phyloP scores from a whole-genome alignment of 2,329 filamentous ascomycete genomes.

The Peltaster fructicola region DNA sequence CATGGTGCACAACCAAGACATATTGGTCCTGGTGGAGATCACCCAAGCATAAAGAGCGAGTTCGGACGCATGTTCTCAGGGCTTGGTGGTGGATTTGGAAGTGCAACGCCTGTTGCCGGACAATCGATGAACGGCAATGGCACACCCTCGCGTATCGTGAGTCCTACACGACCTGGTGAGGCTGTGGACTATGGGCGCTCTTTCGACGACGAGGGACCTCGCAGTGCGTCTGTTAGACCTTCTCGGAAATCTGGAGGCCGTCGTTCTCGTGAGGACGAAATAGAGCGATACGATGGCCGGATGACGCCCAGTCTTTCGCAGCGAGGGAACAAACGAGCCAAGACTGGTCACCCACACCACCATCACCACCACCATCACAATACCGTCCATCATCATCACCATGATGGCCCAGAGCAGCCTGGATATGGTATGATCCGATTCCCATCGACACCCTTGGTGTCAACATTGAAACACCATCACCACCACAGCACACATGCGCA shows the following conservation, averaged over 20 bases:
- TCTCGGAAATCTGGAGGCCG: slow-evolving; percentile 26
- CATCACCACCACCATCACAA: slow-evolving; percentile 42
- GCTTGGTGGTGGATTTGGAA: slow-evolving; percentile 55
- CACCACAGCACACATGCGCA: slow-evolving; percentile 14
- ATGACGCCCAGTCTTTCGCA: slow-evolving; percentile 38
- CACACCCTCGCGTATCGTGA: slow-evolving; percentile 32
- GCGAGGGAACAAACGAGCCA: slow-evolving; percentile 50
- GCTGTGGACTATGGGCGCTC: slow-evolving; percentile 11
- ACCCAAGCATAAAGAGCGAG: slow-evolving; percentile 77
- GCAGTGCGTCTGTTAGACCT: no score
- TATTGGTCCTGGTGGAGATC: slow-evolving; percentile 58
- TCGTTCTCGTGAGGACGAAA: slow-evolving; percentile 61
- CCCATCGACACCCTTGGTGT: slow-evolving; percentile 14
- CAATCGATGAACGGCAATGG: slow-evolving; percentile 33
- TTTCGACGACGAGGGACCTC: slow-evolving; percentile 18
- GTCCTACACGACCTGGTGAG: slow-evolving; percentile 15
- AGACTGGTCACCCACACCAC: slow-evolving; percentile 30
- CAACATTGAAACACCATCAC: no score
- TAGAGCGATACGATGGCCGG: slow-evolving; percentile 48
- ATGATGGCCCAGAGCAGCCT: slow-evolving; percentile 13
- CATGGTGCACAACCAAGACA: slow-evolving; percentile 76
- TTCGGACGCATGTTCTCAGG: slow-evolving; percentile 90
- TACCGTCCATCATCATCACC: slow-evolving; percentile 18
- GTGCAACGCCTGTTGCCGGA: slow-evolving; percentile 27
- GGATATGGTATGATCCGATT: no score